These are phyloP conservation scores for Lactarius indigo DNA, from an alignment of 768 basidiomycete genomes.

Conservation along the genomic window DNA sequence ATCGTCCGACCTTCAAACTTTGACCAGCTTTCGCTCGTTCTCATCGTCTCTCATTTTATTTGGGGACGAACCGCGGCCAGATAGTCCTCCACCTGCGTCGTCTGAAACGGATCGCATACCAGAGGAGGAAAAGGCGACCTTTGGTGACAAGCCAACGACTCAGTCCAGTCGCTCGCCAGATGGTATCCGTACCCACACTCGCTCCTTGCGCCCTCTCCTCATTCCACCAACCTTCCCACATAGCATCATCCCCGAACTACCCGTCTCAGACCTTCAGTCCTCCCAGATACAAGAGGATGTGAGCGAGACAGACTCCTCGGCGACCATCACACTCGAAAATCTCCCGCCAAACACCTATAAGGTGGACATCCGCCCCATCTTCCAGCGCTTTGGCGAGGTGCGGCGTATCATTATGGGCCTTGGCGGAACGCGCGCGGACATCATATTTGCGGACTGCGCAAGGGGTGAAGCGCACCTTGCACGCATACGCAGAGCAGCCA, in stretches of 20 bases:
- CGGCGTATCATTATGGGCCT: not conserved
- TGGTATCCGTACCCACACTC: not conserved
- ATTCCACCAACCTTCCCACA: constrained; percentile 5
- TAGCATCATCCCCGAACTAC: not conserved
- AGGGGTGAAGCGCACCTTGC: not conserved
- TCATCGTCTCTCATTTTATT: not conserved
- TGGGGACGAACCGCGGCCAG: not conserved
- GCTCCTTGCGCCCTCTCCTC: constrained; percentile 6
- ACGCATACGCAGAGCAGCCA: constrained; percentile 13
- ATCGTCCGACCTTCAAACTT: not conserved
- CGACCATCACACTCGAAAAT: not conserved
- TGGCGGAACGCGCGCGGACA: constrained; percentile 1
- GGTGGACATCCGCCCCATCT: constrained; percentile 6
- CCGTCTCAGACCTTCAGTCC: not conserved
- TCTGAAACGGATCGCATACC: not conserved
- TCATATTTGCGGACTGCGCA: not conserved
- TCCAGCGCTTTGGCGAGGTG: constrained; percentile 11
- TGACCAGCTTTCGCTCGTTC: not conserved
- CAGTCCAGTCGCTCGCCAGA: not conserved
- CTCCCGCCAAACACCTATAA: constrained; percentile 1
- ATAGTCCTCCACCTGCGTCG: not conserved
- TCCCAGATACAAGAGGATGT: not conserved
- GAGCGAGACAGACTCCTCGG: not conserved
- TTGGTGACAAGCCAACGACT: not conserved
- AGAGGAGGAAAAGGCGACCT: not conserved